A percentile compares a stretch with the other conserved stretches of the same genome.
Conservation (phyloP, 2,329 filamentous ascomycete species). For the Neofusicoccum laricinum region DNA sequence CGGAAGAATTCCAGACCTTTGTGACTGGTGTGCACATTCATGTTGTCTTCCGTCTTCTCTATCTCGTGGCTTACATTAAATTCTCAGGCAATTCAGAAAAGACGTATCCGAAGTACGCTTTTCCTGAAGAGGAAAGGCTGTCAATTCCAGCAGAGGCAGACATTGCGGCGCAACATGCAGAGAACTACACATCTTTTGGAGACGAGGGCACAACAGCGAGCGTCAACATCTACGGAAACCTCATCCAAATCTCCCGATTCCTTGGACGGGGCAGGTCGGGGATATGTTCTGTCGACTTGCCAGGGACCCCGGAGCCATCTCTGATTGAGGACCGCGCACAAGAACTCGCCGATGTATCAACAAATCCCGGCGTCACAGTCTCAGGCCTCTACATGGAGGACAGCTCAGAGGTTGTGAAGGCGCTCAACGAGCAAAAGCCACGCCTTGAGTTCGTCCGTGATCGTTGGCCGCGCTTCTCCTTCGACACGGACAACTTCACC, state of each 20-base stretch:
- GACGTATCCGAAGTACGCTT: neutral
- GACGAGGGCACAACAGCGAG: neutral
- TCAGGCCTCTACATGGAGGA: conserved; percentile 1
- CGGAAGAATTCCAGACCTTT: neutral
- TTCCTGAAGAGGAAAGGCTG: neutral
- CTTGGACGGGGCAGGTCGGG: neutral
- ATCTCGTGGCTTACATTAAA: neutral
- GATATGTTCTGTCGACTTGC: neutral
- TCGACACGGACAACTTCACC: neutral
- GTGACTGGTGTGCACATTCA: neutral
- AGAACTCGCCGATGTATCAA: neutral
- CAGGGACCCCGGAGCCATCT: neutral
- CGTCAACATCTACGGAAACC: neutral
- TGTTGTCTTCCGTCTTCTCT: neutral
- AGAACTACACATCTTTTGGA: conserved; percentile 1
- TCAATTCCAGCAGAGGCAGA: neutral
- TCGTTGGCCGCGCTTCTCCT: neutral
- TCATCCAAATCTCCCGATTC: conserved; percentile 5
- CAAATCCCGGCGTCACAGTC: neutral
- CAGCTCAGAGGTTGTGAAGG: neutral
- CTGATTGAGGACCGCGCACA: neutral
- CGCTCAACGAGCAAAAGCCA: neutral
- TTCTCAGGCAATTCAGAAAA: neutral
- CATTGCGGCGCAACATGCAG: neutral
- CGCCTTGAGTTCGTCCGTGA: neutral